Evolutionary conservation across 1,139 yeast genomes (phyloP), one percentile per base, ranked within the genome.

Genomic region (Protomyces lactucae-debilis): DNA sequence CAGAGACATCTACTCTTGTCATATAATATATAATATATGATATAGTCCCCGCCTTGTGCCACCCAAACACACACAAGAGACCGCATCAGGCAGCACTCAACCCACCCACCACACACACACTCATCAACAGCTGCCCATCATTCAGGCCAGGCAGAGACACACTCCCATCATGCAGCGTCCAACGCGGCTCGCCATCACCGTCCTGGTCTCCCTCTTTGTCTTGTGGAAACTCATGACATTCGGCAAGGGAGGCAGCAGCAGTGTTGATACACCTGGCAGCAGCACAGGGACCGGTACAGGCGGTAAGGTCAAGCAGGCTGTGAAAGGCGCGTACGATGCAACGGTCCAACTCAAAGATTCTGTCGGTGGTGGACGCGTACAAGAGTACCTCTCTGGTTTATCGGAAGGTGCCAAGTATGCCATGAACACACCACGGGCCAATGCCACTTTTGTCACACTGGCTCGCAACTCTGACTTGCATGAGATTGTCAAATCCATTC

Each of bases 401-500:
- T 28, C 45, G 12, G 39, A 37, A 12, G 45, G 55, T 12, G 35
- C 53, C 36, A 25, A 51, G 12, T 37, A 48, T 21, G 57, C 45
- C 18, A 25, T 43, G 43, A 59, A 59, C 43, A 55, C 63, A 16
- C 45, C 48, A 10, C 48, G 53, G 9, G 63, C 63, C 6, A 59
- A 59, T 52, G 63, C 63, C 3, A 59, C 63, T 48, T 83, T 88
- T 70, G 84, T 88, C 64, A 81, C 91, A 4, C 51, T 65, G 21
- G 91, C 88, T 45, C 79, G 95, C 68, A 88, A 89, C 73, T 72
- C 78, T 5, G 96, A 90, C 70, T 73, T 88, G 48, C 79, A 79
- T 72, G 82, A 80, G 5, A 76, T 88, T 65, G 74, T 86, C 35
- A 80, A 78, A 61, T 83, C 95, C 3, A 83, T 89, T 60, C 80